Evolutionary conservation across 768 basidiomycete genomes (phyloP), one percentile per base, ranked within the genome.

Genomic region (Russula vinacea): DNA sequence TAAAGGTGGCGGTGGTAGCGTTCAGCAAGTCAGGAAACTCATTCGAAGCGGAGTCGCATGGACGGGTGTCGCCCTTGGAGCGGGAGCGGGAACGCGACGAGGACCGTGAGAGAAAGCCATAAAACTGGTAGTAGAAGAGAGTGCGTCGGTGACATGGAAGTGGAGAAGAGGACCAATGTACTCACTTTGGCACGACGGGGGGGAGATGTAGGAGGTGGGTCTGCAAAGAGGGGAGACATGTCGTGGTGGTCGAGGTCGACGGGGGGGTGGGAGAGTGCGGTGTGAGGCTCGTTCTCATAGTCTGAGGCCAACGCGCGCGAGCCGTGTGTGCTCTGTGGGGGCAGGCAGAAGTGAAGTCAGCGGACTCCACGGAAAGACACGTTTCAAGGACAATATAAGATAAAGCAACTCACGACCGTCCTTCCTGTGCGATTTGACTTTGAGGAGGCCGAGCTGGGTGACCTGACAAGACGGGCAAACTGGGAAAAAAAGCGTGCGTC

Each of bases 21-120:
- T 73, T 71, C 10, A 64, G 56, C 17, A 42, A 45, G 56, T 57
- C 50, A 37, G 53, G 63, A 66, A 58, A 42, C 66, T 67, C 62
- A 71, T 73, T 51, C 69, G 68, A 65, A 70, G 71, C 33, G 61
- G 71, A 42, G 70, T 72, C 62, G 68, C 40, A 60, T 4, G 62
- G 56, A 14, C 47, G 53, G 39, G 44, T 55, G 32, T 45, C 60
- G 32, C 49, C 72, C 67, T 71, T 73, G 19, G 78, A 73, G 14
- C 80, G 79, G 17, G 87, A 84, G 45, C 84, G 86, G n/a, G 87
- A 87, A 71, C 83, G 81, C 44, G 82, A 83, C 59, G 81, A 77
- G 26, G 76, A 75, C 60, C 74, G 74, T 67, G 69, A 73, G 57
- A 79, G 76, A 74, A 89, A 87, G 32, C 78, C 81, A 69, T 82